A percentile compares a stretch with the other conserved stretches of the same genome.
Conservation (phyloP, 129 eudicot species). For the Flaveria bidentis region DNA sequence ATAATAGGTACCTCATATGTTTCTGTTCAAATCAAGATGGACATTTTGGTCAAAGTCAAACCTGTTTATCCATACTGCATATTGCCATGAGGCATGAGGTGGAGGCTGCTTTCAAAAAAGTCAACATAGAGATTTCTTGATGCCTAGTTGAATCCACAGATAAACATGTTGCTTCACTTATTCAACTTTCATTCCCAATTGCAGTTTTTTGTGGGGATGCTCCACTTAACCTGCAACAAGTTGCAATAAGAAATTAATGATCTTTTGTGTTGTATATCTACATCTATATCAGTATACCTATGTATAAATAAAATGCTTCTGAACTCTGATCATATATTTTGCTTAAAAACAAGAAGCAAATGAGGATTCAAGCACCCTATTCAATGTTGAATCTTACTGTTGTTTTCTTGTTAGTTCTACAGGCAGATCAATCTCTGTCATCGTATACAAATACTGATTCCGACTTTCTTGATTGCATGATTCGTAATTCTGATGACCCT, state of each 20-base stretch:
- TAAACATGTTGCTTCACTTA: constrained; percentile 7
- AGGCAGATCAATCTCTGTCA: neutral
- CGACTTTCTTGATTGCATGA: constrained; percentile 38
- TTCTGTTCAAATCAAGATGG: neutral
- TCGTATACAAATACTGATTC: neutral
- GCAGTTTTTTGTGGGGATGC: constrained; percentile 16
- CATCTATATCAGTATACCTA: neutral
- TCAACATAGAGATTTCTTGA: constrained; percentile 2
- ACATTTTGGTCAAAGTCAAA: constrained; percentile 20
- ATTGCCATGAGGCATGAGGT: constrained; percentile 14
- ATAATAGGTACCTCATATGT: neutral
- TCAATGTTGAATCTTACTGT: constrained; percentile 18
- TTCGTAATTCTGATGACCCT: constrained; percentile 28
- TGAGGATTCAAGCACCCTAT: constrained; percentile 30
- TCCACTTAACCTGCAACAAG: constrained; percentile 27
- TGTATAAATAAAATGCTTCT: neutral
- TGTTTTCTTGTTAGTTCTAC: constrained; percentile 14
- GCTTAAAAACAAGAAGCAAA: neutral
- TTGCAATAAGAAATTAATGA: constrained; percentile 15
- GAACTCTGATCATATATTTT: neutral
- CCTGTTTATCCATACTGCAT: constrained; percentile 6
- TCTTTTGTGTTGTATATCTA: neutral
- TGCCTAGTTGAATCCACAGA: constrained; percentile 21
- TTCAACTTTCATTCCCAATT: constrained; percentile 25
- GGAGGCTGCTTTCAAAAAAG: constrained; percentile 23